Conservation (phyloP, 805 yeast species). For the Myxozyma geophila region DNA sequence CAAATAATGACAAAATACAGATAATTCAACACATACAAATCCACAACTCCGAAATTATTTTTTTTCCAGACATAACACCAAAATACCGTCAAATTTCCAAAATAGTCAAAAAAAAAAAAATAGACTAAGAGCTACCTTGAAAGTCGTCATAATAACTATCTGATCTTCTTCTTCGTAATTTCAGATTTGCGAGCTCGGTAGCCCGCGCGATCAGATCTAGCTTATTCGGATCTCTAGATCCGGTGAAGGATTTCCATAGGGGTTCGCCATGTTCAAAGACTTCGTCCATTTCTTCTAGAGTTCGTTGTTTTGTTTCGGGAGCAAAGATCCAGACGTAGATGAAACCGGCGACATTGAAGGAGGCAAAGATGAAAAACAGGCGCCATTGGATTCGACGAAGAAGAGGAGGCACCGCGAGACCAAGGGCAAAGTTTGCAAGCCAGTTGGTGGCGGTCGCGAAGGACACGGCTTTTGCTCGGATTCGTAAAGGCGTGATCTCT, state of each 20-base stretch:
- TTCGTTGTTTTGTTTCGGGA: constrained; percentile 90
- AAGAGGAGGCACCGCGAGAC: constrained; percentile 67
- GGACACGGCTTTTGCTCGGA: constrained; percentile 65
- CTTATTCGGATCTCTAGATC: not conserved
- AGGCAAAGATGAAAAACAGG: constrained; percentile 70
- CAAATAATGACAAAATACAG: not conserved
- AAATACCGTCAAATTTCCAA: not conserved
- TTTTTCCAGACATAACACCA: not conserved
- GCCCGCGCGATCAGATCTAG: constrained; percentile 29
- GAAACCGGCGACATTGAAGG: constrained; percentile 44
- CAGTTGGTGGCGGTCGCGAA: constrained; percentile 69
- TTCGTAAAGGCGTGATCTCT: constrained; percentile 63
- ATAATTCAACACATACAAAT: not conserved
- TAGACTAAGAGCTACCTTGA: not conserved
- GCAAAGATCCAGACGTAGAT: constrained; percentile 63
- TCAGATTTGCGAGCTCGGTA: constrained; percentile 29
- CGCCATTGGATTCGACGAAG: constrained; percentile 57
- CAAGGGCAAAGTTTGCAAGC: constrained; percentile 67
- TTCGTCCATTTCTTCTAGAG: constrained; percentile 68
- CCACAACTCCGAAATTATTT: not conserved
- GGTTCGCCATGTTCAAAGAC: constrained; percentile 50
- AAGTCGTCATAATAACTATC: constrained; percentile 20
- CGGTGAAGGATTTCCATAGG: constrained; percentile 32
- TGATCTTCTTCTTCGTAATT: constrained; percentile 10
- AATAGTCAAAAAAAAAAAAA: not conserved